Conservation (phyloP, 108 stramenopile species). For the Fistulifera solaris region DNA sequence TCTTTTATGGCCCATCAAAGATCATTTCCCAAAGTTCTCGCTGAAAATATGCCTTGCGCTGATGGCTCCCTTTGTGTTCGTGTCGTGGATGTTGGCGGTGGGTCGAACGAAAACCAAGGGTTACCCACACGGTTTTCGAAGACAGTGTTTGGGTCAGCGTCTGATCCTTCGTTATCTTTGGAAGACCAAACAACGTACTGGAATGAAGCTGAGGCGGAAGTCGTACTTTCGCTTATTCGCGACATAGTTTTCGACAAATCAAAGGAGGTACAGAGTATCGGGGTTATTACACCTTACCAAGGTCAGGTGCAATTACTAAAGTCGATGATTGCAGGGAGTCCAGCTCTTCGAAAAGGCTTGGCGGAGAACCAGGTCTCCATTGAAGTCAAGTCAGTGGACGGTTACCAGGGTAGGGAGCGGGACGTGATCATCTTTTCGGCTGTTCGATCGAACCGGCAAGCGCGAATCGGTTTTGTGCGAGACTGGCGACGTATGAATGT, state of each 20-base stretch:
- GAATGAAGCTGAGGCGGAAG: conserved; percentile 63
- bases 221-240: conserved; percentile 37
- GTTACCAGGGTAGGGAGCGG: conserved; percentile 90
- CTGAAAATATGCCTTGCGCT: conserved; percentile 25
- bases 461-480: conserved; percentile 88
- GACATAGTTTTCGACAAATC: conserved; percentile 33
- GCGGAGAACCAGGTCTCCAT: conserved; percentile 31
- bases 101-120: conserved; percentile 55
- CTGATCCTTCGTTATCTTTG: background rate
- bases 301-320: conserved; percentile 89
- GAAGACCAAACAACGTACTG: conserved; percentile 43
- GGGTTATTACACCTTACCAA: conserved; percentile 93
- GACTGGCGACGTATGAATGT: conserved; percentile 98
- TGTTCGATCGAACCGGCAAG: conserved; percentile 88
- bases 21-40: conserved; percentile 35
- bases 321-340: conserved; percentile 44
- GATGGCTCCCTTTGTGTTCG: conserved; percentile 25
- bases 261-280: conserved; percentile 42
- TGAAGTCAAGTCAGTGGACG: conserved; percentile 90
- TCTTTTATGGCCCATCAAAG: conserved; percentile 32
- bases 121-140: conserved; percentile 21
- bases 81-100: conserved; percentile 50
- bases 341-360: conserved; percentile 26
- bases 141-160: conserved; percentile 11
- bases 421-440: conserved; percentile 89